Percentiles rank a stretch among this genome's conserved stretches.
phyloP scores from a whole-genome alignment of 2,329 filamentous ascomycete species.

The Hypomyces rosellus region DNA sequence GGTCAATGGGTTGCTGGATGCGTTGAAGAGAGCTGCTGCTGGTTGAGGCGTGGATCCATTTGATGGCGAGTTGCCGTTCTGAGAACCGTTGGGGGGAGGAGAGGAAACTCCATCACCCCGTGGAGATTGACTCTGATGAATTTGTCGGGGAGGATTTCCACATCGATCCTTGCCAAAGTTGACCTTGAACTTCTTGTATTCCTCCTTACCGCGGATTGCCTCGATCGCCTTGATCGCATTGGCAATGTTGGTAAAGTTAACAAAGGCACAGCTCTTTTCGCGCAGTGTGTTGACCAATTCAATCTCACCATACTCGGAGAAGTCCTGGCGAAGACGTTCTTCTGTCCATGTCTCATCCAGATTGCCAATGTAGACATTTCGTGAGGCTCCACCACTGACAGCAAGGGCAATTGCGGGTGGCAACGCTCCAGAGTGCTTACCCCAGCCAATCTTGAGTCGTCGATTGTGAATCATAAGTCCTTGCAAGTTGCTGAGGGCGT shows the following conservation, averaged over 20 bases:
- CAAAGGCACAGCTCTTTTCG: slow-evolving; percentile 98
- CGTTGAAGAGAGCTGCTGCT: slow-evolving; percentile 70
- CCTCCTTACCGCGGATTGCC: slow-evolving; percentile 86
- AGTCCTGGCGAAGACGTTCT: slow-evolving; percentile 91
- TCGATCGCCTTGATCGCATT: slow-evolving; percentile 99
- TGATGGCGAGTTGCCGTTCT: slow-evolving; percentile 51
- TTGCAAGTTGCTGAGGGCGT: slow-evolving; percentile 93
- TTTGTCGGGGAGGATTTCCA: slow-evolving; percentile 89
- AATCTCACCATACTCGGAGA: slow-evolving; percentile 95
- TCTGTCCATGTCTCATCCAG: slow-evolving; percentile 96
- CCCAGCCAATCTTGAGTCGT: slow-evolving; percentile 97
- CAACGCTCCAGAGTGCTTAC: slow-evolving; percentile 94
- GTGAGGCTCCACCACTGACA: slow-evolving; percentile 92
- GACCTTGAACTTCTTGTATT: slow-evolving; percentile 98
- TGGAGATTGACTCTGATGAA: slow-evolving; percentile 63
- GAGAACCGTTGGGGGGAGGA: slow-evolving; percentile 53
- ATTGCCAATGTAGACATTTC: slow-evolving; percentile 97
- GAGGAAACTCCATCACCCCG: slow-evolving; percentile 54
- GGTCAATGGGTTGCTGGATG: slow-evolving; percentile 80
- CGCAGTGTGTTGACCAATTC: slow-evolving; percentile 93
- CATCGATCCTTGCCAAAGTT: slow-evolving; percentile 99
- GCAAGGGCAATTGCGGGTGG: slow-evolving; percentile 93
- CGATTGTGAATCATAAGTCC: slow-evolving; percentile 99
- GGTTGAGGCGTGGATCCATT: slow-evolving; percentile 52
- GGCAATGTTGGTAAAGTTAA: slow-evolving; percentile 99